Percentiles rank a stretch among this genome's conserved stretches.
Conservation (phyloP, 441 rosid genomes). For the Croton laevigatus region DNA sequence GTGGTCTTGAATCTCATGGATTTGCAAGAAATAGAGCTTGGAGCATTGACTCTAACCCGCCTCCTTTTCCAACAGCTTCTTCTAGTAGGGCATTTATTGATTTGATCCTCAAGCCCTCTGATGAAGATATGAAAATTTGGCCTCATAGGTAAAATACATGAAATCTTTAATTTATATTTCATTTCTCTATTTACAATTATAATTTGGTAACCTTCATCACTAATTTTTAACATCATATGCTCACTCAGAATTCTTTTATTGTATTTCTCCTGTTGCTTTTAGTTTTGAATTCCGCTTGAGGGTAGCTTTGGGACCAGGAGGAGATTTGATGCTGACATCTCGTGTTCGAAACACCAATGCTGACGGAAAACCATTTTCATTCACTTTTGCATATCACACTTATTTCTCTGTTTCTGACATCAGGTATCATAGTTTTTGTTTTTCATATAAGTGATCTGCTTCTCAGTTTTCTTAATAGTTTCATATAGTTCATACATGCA, state of each 20-base stretch:
- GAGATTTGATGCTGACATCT: constrained; percentile 82
- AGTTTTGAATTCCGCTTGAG: constrained; percentile 90
- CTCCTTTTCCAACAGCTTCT: constrained; percentile 54
- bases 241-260: constrained; percentile 11
- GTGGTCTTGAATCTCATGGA: constrained; percentile 77
- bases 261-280: constrained; percentile 11
- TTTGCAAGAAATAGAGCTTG: constrained; percentile 88
- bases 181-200: background rate
- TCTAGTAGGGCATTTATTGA: constrained; percentile 50
- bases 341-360: constrained; percentile 73
- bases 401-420: constrained; percentile 86
- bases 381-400: constrained; percentile 92
- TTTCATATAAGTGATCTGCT: background rate
- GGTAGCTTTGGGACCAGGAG: constrained; percentile 70
- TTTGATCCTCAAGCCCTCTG: constrained; percentile 69
- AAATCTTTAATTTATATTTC: constrained; percentile 13
- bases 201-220: background rate
- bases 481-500: background rate
- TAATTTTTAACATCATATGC: constrained; percentile 1
- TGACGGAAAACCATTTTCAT: constrained; percentile 84
- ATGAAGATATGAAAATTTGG: constrained; percentile 78
- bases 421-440: constrained; percentile 42
- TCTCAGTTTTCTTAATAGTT: background rate
- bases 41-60: constrained; percentile 67
- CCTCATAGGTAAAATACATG: constrained; percentile 58